Evolutionary conservation across 2,329 filamentous ascomycete species (phyloP).

Genomic region (Laburnicola sp.): DNA sequence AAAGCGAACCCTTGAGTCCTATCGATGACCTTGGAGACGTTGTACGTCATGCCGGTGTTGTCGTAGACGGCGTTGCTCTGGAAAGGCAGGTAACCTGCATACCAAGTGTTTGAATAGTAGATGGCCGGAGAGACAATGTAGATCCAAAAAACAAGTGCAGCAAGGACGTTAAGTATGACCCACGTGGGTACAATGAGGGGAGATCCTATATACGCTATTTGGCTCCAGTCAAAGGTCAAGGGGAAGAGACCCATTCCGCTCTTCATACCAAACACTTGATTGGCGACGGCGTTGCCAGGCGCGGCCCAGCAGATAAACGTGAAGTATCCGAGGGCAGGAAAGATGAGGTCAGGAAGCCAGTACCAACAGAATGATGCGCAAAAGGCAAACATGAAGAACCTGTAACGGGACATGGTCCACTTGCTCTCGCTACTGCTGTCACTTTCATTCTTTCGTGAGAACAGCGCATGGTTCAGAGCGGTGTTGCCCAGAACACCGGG

Average conservation of each 20-base stretch:
- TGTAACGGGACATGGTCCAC: conserved; percentile 80
- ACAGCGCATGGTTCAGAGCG: conserved; percentile 83
- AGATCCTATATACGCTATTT: conserved; percentile 84
- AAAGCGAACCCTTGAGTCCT: conserved; percentile 77
- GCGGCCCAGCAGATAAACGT: conserved; percentile 90
- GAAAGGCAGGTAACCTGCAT: conserved; percentile 83
- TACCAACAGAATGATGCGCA: conserved; percentile 75
- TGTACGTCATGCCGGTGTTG: conserved; percentile 77
- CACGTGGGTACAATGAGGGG: conserved; percentile 82
- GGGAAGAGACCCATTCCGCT: conserved; percentile 84
- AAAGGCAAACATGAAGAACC: conserved; percentile 80
- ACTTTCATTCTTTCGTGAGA: conserved; percentile 84
- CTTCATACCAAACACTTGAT: conserved; percentile 81
- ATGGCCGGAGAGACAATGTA: conserved; percentile 59
- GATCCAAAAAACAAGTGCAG: conserved; percentile 78
- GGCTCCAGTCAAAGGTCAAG: conserved; percentile 88
- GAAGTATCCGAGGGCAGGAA: conserved; percentile 86
- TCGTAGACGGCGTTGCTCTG: conserved; percentile 84
- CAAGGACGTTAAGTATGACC: conserved; percentile 82
- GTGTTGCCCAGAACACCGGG: conserved; percentile 85
- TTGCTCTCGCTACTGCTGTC: too few species aligned
- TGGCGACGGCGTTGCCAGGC: conserved; percentile 80
- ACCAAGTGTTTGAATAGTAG: conserved; percentile 76
- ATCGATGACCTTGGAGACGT: conserved; percentile 79
- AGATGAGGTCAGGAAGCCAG: conserved; percentile 78